Conservation (phyloP, 768 basidiomycete species). For the Myochromella boudieri region DNA sequence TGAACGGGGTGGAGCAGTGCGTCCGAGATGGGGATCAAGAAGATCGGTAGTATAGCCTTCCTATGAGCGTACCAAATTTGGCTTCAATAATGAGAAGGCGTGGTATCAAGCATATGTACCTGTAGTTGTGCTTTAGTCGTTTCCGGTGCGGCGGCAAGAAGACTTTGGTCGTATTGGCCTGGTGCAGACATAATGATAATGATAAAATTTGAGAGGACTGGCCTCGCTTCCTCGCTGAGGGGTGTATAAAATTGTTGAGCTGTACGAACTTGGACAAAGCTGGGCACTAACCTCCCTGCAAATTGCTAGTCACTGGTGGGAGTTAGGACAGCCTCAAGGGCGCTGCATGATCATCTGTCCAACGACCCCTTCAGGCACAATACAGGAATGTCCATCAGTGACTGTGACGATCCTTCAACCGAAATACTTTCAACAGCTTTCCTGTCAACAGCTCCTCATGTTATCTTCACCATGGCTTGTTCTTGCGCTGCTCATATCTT, state of each 20-base stretch:
- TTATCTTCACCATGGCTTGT: no score
- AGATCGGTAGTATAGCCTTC: conserved; percentile 57
- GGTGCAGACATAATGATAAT: conserved; percentile 17
- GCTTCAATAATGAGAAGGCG: background rate
- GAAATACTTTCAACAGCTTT: background rate
- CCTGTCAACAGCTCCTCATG: no score
- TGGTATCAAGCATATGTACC: conserved; percentile 18
- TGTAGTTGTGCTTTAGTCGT: conserved; percentile 40
- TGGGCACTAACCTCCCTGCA: conserved; percentile 7
- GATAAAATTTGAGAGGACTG: conserved; percentile 9
- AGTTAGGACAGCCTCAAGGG: conserved; percentile 12
- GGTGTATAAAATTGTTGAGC: background rate
- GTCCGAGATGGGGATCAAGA: conserved; percentile 23
- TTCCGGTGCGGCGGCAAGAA: conserved; percentile 34
- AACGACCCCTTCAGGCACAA: background rate
- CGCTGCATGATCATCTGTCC: no score
- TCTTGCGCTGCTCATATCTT: no score
- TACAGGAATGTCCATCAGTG: background rate
- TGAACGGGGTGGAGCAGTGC: conserved; percentile 14
- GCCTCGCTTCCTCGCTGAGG: conserved; percentile 18
- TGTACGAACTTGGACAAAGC: conserved; percentile 5
- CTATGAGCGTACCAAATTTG: conserved; percentile 26
- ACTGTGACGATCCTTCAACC: background rate
- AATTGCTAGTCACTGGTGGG: conserved; percentile 7
- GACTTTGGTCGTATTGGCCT: conserved; percentile 34